Evolutionary conservation across 78 protist species (phyloP).

Genomic region (Isochrysis galbana): DNA sequence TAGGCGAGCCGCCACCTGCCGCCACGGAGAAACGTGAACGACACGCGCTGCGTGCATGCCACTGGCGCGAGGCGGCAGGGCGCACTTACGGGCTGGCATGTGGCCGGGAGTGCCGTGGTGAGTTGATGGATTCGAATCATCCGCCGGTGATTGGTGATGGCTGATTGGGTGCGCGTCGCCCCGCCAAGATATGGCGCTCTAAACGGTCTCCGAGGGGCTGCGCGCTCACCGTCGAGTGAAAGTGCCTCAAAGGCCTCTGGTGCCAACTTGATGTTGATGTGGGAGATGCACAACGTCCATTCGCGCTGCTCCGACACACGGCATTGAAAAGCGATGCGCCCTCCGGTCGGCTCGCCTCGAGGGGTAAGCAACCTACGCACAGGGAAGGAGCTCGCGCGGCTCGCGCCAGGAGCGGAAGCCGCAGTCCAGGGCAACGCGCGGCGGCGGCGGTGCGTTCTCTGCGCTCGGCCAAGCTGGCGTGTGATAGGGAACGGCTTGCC

Average conservation of each 20-base stretch:
- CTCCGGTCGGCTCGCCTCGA: not conserved
- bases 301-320: not conserved
- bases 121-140: too few relatives aligned
- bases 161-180: too few relatives aligned
- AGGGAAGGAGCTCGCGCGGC: not conserved
- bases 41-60: not conserved
- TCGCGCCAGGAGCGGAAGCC: too few relatives aligned
- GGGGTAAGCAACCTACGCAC: not conserved
- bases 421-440: too few relatives aligned
- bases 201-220: too few relatives aligned
- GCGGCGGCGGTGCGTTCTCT: too few relatives aligned
- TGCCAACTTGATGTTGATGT: not conserved
- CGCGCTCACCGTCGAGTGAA: not conserved
- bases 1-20: not conserved
- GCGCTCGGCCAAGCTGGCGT: not conserved
- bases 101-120: too few relatives aligned
- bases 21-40: not conserved
- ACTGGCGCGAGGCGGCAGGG: too few relatives aligned
- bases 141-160: too few relatives aligned
- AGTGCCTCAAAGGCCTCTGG: not conserved
- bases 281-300: not conserved
- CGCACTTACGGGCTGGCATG: too few relatives aligned
- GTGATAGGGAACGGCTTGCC: not conserved
- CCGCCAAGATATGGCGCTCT: too few relatives aligned
- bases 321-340: not conserved